phyloP scores from a whole-genome alignment of 495 filamentous ascomycete genomes.

The Corynascus novoguineensis region DNA sequence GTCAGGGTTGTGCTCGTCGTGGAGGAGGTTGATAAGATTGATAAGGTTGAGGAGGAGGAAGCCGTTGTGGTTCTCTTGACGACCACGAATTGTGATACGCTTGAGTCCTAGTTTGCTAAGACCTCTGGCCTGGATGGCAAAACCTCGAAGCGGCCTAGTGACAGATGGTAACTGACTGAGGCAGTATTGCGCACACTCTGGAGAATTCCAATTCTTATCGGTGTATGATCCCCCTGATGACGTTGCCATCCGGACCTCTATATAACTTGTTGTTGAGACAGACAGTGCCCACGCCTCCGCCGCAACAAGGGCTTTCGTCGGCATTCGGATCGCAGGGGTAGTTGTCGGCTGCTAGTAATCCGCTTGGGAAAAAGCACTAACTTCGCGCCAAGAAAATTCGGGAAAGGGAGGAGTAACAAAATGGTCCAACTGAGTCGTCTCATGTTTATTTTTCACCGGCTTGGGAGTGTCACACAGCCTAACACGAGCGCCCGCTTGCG shows the following conservation, averaged over 20 bases:
- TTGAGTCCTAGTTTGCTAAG: background rate
- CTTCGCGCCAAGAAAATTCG: background rate
- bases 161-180: background rate
- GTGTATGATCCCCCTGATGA: background rate
- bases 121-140: background rate
- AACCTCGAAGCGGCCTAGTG: background rate
- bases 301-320: background rate
- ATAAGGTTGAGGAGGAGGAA: background rate
- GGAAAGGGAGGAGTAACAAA: background rate
- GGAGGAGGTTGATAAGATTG: background rate
- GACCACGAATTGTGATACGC: background rate
- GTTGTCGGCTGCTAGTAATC: background rate
- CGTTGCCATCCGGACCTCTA: background rate
- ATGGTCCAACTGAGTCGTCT: background rate
- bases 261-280: constrained; percentile 2
- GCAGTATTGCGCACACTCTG: background rate
- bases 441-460: background rate
- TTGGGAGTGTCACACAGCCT: too few relatives aligned
- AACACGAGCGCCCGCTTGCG: too few relatives aligned
- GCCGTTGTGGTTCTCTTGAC: background rate
- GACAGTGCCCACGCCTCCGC: background rate
- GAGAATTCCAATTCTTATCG: background rate
- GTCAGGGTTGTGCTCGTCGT: background rate
- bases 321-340: background rate
- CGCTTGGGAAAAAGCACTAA: background rate